Conservation (phyloP, 345 rosid species). For the Trapa bicornis region DNA sequence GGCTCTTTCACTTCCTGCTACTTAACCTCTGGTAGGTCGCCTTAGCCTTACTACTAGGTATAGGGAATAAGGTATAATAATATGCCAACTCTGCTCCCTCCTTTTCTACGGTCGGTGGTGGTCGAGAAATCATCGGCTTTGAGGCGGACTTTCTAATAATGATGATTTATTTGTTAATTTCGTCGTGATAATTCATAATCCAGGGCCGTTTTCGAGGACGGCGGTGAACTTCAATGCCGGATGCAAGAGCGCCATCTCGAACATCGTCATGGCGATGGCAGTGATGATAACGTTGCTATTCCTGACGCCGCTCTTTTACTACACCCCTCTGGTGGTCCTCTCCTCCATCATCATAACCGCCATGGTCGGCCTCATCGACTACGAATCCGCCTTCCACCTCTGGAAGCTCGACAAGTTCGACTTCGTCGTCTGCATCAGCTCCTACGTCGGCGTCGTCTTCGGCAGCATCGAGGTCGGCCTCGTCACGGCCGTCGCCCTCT, state of each 20-base stretch:
- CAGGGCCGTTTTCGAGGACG: constrained; percentile 90
- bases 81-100: no score
- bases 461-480: constrained; percentile 78
- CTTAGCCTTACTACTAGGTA: no score
- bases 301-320: constrained; percentile 74
- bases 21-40: constrained; percentile 47
- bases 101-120: no score
- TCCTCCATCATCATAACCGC: constrained; percentile 72
- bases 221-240: constrained; percentile 97
- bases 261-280: constrained; percentile 83
- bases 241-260: constrained; percentile 75
- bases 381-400: constrained; percentile 69
- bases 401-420: constrained; percentile 85
- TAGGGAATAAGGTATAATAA: no score
- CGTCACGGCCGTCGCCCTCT: constrained; percentile 51
- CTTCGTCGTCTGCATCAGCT: constrained; percentile 62
- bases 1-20: constrained; percentile 95
- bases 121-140: no score
- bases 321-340: constrained; percentile 94
- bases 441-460: constrained; percentile 78
- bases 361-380: constrained; percentile 90
- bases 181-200: neutral
- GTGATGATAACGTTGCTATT: constrained; percentile 76
- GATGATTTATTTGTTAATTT: no score
- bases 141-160: no score